Evolutionary conservation across 1,139 yeast species (phyloP).

Genomic region (Protomyces lactucae-debilis): DNA sequence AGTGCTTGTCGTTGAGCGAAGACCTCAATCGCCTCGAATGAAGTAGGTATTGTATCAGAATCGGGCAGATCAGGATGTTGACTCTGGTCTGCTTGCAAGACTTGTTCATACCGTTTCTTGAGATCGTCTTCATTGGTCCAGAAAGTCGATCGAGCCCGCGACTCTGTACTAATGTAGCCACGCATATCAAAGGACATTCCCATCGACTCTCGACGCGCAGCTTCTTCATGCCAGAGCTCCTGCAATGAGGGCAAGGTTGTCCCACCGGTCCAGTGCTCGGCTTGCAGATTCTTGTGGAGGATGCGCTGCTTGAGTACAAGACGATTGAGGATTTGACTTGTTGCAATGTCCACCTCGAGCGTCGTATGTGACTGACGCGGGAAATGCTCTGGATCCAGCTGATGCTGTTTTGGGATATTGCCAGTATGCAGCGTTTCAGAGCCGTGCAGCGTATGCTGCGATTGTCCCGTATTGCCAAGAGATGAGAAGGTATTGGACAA

Average conservation of each 20-base stretch:
- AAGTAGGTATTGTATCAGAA: neutral
- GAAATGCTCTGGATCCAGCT: constrained; percentile 34
- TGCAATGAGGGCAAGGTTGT: constrained; percentile 48
- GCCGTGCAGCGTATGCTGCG: constrained; percentile 24
- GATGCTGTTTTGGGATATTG: constrained; percentile 22
- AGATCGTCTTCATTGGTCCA: constrained; percentile 27
- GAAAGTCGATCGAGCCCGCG: neutral
- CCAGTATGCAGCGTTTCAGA: constrained; percentile 4
- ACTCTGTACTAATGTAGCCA: neutral
- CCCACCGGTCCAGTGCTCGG: constrained; percentile 38
- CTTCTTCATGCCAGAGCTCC: constrained; percentile 59
- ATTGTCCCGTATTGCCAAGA: neutral
- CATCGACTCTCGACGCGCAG: constrained; percentile 47
- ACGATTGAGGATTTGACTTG: constrained; percentile 58
- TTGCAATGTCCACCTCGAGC: constrained; percentile 64
- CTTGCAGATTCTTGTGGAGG: constrained; percentile 48
- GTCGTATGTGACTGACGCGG: constrained; percentile 57
- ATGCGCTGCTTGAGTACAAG: constrained; percentile 45
- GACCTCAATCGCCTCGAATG: constrained; percentile 14
- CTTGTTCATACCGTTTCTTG: neutral
- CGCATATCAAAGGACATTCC: constrained; percentile 7
- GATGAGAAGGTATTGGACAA: neutral
- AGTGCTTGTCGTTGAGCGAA: constrained; percentile 1
- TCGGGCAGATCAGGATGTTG: neutral
- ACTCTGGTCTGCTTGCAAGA: neutral